A percentile compares a stretch with the other conserved stretches of the same genome.
phyloP scores from a whole-genome alignment of 225 moss, liverwort and hornwort genomes.

The Bryum argenteum region DNA sequence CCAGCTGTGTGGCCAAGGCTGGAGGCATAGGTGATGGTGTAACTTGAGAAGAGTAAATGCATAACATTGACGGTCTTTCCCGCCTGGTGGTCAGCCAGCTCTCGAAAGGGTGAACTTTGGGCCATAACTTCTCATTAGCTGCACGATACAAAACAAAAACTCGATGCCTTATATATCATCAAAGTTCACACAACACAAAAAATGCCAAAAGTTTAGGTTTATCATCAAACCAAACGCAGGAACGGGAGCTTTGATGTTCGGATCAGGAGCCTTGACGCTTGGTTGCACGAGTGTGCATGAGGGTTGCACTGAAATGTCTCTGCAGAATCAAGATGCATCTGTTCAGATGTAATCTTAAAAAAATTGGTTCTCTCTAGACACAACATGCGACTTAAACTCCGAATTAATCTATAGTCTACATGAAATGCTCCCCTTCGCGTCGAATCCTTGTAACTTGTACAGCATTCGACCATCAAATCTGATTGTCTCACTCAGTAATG shows the following conservation, averaged over 20 bases:
- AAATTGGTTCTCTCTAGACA: background rate
- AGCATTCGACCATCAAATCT: background rate
- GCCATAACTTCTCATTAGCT: constrained; percentile 97
- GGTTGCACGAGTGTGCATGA: constrained; percentile 86
- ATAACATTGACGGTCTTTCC: constrained; percentile 68
- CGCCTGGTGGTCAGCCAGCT: constrained; percentile 60
- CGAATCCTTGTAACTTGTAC: constrained; percentile 13
- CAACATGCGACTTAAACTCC: background rate
- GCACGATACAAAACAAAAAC: constrained; percentile 35
- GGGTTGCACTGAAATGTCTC: constrained; percentile 76
- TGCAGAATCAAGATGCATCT: constrained; percentile 33
- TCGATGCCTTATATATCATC: constrained; percentile 12
- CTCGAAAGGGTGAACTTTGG: constrained; percentile 88
- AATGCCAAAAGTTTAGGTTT: constrained; percentile 10
- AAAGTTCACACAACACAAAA: constrained; percentile 16
- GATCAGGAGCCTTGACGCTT: constrained; percentile 53
- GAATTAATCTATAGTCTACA: background rate
- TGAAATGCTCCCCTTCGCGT: background rate
- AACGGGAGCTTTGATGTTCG: constrained; percentile 65
- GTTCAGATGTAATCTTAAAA: constrained; percentile 12
- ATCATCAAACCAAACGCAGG: constrained; percentile 81
- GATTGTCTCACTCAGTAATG: background rate
- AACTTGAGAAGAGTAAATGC: constrained; percentile 84
- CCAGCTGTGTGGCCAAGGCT: constrained; percentile 84
- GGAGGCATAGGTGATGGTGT: constrained; percentile 84